Evolutionary conservation across 2,329 filamentous ascomycete genomes (phyloP).

Genomic region (Neoscytalidium dimidiatum): DNA sequence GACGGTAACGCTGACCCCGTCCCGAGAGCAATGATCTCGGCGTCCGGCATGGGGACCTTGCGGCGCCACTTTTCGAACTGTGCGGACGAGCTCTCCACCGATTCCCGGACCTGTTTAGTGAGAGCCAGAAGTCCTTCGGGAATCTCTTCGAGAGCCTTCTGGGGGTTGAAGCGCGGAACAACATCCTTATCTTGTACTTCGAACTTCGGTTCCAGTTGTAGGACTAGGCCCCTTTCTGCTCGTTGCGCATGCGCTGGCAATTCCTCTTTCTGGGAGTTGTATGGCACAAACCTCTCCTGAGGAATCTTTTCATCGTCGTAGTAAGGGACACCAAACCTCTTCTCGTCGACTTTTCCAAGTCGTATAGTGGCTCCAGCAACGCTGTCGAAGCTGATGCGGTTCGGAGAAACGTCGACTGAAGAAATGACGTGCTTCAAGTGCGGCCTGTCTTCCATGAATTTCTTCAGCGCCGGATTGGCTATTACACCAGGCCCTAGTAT

Average conservation of each 20-base stretch:
- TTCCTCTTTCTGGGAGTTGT: constrained; percentile 23
- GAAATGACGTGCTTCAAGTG: constrained; percentile 75
- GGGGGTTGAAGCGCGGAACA: constrained; percentile 31
- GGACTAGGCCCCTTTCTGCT: constrained; percentile 45
- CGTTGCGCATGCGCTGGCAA: constrained; percentile 26
- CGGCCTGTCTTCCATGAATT: constrained; percentile 67
- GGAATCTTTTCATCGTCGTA: constrained; percentile 55
- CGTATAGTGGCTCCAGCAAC: constrained; percentile 67
- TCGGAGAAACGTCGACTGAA: constrained; percentile 71
- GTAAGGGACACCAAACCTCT: constrained; percentile 70
- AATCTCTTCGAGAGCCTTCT: constrained; percentile 43
- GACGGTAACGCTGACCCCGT: constrained; percentile 90
- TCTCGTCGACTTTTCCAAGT: constrained; percentile 70
- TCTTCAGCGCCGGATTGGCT: constrained; percentile 61
- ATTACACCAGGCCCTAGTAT: constrained; percentile 71
- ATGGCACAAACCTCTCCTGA: constrained; percentile 31
- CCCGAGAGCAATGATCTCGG: constrained; percentile 83
- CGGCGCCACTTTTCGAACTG: constrained; percentile 58
- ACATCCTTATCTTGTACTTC: constrained; percentile 35
- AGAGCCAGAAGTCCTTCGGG: constrained; percentile 54
- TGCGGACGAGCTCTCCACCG: constrained; percentile 38
- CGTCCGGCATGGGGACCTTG: constrained; percentile 72
- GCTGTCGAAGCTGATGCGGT: constrained; percentile 71
- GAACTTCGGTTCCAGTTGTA: constrained; percentile 51
- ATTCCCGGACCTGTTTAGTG: constrained; percentile 47